A percentile compares a stretch with the other conserved stretches of the same genome.
These are phyloP conservation scores for Trichoderma brevicompactum DNA, from an alignment of 2,329 filamentous ascomycete species.

Conservation along the genomic window DNA sequence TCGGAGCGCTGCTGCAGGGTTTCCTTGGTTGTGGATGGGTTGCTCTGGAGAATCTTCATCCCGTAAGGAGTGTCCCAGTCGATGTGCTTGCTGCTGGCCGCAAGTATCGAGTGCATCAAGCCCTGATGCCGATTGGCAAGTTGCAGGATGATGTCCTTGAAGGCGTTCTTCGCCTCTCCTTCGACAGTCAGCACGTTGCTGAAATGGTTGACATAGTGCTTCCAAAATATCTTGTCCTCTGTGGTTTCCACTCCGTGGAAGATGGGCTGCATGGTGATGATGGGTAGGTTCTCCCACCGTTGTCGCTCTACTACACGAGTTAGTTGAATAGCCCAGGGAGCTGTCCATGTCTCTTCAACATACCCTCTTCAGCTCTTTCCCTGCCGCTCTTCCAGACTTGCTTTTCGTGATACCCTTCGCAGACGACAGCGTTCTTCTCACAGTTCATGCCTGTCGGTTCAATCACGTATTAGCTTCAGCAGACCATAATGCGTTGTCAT, in stretches of 20 bases:
- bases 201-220: constrained; percentile 79
- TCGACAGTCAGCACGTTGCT: constrained; percentile 83
- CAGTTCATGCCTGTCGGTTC: constrained; percentile 72
- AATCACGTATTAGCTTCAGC: constrained; percentile 31
- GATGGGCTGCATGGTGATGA: constrained; percentile 65
- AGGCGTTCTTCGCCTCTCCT: constrained; percentile 79
- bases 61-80: constrained; percentile 63
- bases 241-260: constrained; percentile 81
- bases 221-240: constrained; percentile 79
- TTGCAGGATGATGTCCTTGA: constrained; percentile 80
- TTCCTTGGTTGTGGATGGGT: constrained; percentile 52
- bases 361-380: constrained; percentile 73
- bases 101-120: constrained; percentile 88
- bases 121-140: constrained; percentile 80
- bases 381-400: constrained; percentile 86
- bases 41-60: constrained; percentile 54
- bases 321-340: constrained; percentile 20
- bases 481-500: background rate
- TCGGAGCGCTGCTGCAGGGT: constrained; percentile 56
- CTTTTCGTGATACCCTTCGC: constrained; percentile 86
- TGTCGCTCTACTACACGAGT: constrained; percentile 50
- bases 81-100: constrained; percentile 78
- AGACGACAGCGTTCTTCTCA: constrained; percentile 90
- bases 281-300: constrained; percentile 54
- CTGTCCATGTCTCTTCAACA: constrained; percentile 30